Evolutionary conservation across 106 monocot genomes (phyloP), one percentile per base, ranked within the genome.

Genomic region (Dactylorhiza incarnata): DNA sequence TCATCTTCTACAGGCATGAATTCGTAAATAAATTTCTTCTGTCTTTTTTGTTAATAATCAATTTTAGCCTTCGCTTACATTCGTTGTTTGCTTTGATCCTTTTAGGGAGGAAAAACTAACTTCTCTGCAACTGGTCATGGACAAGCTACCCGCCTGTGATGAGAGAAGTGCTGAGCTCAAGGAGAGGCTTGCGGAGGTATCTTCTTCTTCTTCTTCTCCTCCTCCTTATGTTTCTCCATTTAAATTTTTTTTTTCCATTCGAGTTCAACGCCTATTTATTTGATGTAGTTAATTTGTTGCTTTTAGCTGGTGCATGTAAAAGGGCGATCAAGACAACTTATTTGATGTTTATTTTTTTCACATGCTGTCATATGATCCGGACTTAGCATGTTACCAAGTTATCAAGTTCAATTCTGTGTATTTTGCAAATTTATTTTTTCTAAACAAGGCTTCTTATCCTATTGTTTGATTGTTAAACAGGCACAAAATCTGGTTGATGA

Each of bases 1-100:
- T 83, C 63, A 51, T 90, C 16, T 80, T 75, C 55, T 79, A 91
- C 84, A 89, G 89, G 95, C 15, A 72, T 6, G 72, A 11, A 20
- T 48, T 69, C 16, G 45, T 49, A 49, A 49, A 72, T 49, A 22
- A 8, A 37, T 0, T 9, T 12, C 12, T 9, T 20, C 1, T 72
- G 29, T 5, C 0, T 11, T n/a, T n/a, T 29, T 65, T 29, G 4
- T n/a, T 65, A 37, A 65, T 65, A 29, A 24, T 65, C 10, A 11
- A 6, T 29, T 65, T 65, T 65, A 4, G 24, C 22, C 2, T 49
- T 6, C 14, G 69, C 0, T 49, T 72, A 0, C 37, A 22, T 48
- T 72, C 9, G 47, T 47, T 46, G 9, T 71, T 48, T 20, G 47
- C 9, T 49, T 72, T 3, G 47, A 72, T 3, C 3, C 12, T 29